Conservation (phyloP, 192 early-diverging fungal species). For the Entrophospora sp. region DNA sequence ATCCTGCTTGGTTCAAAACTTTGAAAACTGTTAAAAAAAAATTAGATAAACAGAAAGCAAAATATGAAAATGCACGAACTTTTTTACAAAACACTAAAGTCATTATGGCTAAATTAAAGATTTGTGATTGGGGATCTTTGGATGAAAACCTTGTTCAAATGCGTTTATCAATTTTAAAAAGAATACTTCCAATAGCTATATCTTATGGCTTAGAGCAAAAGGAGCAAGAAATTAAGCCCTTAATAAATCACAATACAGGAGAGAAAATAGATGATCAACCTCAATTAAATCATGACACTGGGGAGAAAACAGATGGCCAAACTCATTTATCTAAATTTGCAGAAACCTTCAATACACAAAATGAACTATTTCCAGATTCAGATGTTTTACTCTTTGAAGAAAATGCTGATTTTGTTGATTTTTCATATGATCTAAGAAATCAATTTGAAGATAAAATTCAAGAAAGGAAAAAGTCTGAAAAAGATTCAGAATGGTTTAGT, state of each 20-base stretch:
- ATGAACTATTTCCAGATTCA: background rate
- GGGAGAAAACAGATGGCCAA: too few relatives aligned
- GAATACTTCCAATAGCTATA: background rate
- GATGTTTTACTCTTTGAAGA: background rate
- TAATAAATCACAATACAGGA: background rate
- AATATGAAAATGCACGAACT: background rate
- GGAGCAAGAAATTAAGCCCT: background rate
- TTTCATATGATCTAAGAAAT: background rate
- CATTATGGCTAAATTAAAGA: conserved; percentile 8
- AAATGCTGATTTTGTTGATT: background rate
- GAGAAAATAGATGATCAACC: background rate
- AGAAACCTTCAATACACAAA: too few relatives aligned
- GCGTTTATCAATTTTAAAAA: background rate
- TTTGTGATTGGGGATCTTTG: conserved; percentile 17
- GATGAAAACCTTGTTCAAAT: conserved; percentile 7
- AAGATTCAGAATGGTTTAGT: conserved; percentile 1
- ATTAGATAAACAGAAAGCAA: background rate
- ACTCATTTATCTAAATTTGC: background rate
- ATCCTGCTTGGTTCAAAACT: background rate
- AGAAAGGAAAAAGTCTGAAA: background rate
- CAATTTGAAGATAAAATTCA: conserved; percentile 8
- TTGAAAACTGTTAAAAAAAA: background rate
- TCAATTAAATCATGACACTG: too few relatives aligned
- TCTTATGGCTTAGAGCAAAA: conserved; percentile 4
- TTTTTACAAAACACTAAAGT: background rate